Conservation (phyloP, 768 basidiomycete species). For the Phanerodontia chrysosporium region DNA sequence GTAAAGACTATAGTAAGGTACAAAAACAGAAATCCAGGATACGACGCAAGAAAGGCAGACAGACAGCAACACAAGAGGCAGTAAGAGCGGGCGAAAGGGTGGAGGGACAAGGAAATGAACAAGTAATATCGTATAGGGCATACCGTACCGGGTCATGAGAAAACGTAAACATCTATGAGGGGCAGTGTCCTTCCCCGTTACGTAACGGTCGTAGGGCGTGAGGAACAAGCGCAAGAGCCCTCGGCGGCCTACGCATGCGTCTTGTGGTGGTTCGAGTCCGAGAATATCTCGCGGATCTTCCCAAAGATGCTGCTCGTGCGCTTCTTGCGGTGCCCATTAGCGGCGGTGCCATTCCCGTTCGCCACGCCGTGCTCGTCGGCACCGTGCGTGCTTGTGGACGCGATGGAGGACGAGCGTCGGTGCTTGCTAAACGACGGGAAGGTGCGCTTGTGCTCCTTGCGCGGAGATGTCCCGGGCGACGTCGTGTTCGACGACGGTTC, state of each 20-base stretch:
- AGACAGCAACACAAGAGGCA: neutral
- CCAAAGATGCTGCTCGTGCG: conserved; percentile 29
- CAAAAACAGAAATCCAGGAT: neutral
- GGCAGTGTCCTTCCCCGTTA: neutral
- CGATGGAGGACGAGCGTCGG: conserved; percentile 16
- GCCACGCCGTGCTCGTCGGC: conserved; percentile 13
- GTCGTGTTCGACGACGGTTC: conserved; percentile 8
- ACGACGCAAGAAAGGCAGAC: neutral
- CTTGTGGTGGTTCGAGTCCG: conserved; percentile 5
- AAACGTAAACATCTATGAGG: neutral
- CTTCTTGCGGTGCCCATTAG: conserved; percentile 23
- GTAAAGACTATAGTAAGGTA: neutral
- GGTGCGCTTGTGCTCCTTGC: conserved; percentile 21
- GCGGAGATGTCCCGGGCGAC: conserved; percentile 8
- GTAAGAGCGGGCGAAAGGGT: neutral
- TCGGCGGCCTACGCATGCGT: neutral
- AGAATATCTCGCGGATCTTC: conserved; percentile 28
- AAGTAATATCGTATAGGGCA: neutral
- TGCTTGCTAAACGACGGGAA: conserved; percentile 26
- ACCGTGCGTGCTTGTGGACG: conserved; percentile 12
- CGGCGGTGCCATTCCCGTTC: conserved; percentile 6
- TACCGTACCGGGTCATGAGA: neutral
- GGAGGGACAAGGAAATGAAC: neutral
- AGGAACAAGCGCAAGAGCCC: neutral
- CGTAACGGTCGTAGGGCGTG: neutral